Percentiles rank a stretch among this genome's conserved stretches.
Conservation (phyloP, 345 rosid genomes). For the Arabis hirsuta region DNA sequence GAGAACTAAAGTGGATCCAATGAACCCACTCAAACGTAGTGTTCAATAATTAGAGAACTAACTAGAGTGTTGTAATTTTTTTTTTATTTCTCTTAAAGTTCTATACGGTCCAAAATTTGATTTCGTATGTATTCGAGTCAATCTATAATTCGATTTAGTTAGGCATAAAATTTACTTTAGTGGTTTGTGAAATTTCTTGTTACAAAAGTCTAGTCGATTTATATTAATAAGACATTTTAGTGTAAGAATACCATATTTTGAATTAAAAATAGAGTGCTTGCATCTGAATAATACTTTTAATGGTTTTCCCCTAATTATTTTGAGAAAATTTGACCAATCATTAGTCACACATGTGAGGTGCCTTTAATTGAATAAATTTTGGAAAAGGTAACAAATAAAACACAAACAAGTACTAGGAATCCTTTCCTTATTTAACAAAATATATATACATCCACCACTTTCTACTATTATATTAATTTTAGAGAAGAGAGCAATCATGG, state of each 20-base stretch:
- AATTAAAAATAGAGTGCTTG: neutral
- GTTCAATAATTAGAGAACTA: constrained; percentile 18
- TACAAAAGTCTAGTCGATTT: neutral
- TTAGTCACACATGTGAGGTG: constrained; percentile 31
- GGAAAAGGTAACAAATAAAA: constrained; percentile 19
- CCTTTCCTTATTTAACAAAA: constrained; percentile 17
- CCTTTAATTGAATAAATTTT: constrained; percentile 17
- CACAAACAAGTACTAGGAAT: constrained; percentile 24
- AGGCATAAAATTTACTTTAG: neutral
- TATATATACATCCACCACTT: constrained; percentile 20
- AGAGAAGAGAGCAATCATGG: constrained; percentile 26
- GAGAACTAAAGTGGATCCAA: constrained; percentile 17
- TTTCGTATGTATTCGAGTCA: neutral
- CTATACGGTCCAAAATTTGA: neutral
- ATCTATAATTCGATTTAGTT: neutral
- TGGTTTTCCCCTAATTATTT: neutral
- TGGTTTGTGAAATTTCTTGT: neutral
- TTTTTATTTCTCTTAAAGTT: neutral
- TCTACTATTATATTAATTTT: constrained; percentile 7
- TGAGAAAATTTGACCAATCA: constrained; percentile 27
- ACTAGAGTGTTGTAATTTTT: neutral
- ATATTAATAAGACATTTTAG: neutral
- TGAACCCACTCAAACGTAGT: constrained; percentile 17
- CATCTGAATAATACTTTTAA: constrained; percentile 1
- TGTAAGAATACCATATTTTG: neutral